These are phyloP conservation scores for Yamadazyma aaseri DNA, from an alignment of 1,139 yeast species.

Conservation along the genomic window DNA sequence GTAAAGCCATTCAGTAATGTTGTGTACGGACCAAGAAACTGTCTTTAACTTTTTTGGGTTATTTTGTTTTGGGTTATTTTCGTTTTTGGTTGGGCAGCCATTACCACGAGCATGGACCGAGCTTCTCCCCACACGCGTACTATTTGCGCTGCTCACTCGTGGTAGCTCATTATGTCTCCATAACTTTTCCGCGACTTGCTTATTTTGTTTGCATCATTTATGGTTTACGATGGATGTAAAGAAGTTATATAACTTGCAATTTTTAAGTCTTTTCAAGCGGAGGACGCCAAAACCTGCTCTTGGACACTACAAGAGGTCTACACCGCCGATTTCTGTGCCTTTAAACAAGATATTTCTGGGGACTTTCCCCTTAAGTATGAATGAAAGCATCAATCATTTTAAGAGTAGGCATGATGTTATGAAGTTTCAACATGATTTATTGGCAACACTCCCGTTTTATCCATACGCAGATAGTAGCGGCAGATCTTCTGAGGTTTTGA, in stretches of 20 bases:
- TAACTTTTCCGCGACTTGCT: too few relatives aligned
- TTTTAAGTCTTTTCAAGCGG: slow-evolving; percentile 4
- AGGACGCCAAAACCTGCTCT: slow-evolving; percentile 1
- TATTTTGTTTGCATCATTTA: not conserved
- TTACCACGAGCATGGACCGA: too few relatives aligned
- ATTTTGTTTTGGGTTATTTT: too few relatives aligned
- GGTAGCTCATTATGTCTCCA: too few relatives aligned
- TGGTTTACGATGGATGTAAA: slow-evolving; percentile 8
- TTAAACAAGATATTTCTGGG: slow-evolving; percentile 48
- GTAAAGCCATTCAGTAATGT: too few relatives aligned
- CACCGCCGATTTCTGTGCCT: slow-evolving; percentile 66
- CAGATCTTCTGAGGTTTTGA: slow-evolving; percentile 30
- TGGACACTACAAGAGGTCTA: slow-evolving; percentile 25
- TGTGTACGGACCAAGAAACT: too few relatives aligned
- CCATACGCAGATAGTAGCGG: slow-evolving; percentile 34
- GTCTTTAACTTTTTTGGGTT: too few relatives aligned
- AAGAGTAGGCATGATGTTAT: slow-evolving; percentile 38
- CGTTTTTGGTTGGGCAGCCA: too few relatives aligned
- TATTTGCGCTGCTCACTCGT: too few relatives aligned
- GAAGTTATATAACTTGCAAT: slow-evolving; percentile 8
- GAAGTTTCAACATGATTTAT: slow-evolving; percentile 52
- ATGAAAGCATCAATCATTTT: slow-evolving; percentile 55
- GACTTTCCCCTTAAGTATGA: slow-evolving; percentile 56
- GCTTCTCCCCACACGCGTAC: too few relatives aligned
- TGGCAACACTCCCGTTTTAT: slow-evolving; percentile 41